Evolutionary conservation across 2,329 filamentous ascomycete species (phyloP), one percentile per base, ranked within the genome.

Genomic region (Dryadomyces quercivorus): DNA sequence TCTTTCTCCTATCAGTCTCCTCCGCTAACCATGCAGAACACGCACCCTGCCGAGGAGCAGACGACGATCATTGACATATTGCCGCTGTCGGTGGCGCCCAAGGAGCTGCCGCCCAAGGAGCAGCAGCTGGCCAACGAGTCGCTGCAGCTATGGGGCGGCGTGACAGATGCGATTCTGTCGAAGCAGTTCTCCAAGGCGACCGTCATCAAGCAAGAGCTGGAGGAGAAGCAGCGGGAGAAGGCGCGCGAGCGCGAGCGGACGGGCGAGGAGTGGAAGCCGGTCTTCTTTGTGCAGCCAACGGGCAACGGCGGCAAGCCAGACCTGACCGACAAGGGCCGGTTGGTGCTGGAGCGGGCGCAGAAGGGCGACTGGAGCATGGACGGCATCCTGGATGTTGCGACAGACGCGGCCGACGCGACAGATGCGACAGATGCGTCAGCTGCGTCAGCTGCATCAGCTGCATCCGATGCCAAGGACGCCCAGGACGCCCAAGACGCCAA

Each of bases 121-220:
- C 69, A 82, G 56, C 93, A 97, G 68, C 80, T 95, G 2, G 80
- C 86, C 54, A 93, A 98, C 67, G 93, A 98, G 70, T 94, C 88
- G 2, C 80, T 93, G 60, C 83, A 80, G 55, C 86, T 95, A 66
- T 98, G 93, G 93, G 78, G 82, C 38, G 81, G 80, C 22, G 92
- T 98, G 47, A 97, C 93, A 18, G 77, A 87, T 52, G 89, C 91
- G 40, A 97, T 98, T 64, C 69, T 80, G 21, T 73, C 82, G 58
- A 94, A 91, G 70, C 88, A 95, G 66, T 98, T 83, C 69, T 79
- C 78, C 45, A 82, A 86, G 59, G 93, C 93, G 8, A 98, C 93
- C 21, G 81, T 79, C 20, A 73, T 93, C 58, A 98, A 98, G 73
- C 82, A 89, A 57, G 89, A 95, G 63, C 80, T 98, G 12, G 93